Evolutionary conservation across 2,329 filamentous ascomycete genomes (phyloP).

Genomic region (Leptographium wingfieldii): DNA sequence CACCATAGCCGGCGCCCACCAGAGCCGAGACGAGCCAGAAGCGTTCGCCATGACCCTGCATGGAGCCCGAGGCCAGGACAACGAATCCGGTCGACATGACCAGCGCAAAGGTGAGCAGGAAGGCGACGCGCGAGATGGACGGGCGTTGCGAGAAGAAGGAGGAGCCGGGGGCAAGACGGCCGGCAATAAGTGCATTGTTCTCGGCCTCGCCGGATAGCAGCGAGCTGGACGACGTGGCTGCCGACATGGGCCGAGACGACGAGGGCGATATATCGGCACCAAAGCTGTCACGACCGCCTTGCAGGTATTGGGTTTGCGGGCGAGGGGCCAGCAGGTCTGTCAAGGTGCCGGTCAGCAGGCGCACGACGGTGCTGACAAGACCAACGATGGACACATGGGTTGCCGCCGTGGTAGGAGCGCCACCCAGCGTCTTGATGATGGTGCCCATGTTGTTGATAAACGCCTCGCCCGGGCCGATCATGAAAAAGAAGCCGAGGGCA

Average conservation of each 20-base stretch:
- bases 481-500: constrained; percentile 79
- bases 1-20: constrained; percentile 85
- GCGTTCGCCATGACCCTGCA: constrained; percentile 61
- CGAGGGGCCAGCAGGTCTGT: constrained; percentile 74
- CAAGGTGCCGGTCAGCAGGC: constrained; percentile 77
- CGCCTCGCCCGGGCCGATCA: constrained; percentile 89
- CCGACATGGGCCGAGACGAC: constrained; percentile 18
- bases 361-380: constrained; percentile 77
- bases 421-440: constrained; percentile 60
- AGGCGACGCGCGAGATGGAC: constrained; percentile 62
- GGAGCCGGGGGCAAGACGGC: not conserved
- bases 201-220: not conserved
- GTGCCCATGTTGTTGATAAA: constrained; percentile 97
- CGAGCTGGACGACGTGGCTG: not conserved
- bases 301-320: constrained; percentile 45
- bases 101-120: constrained; percentile 64
- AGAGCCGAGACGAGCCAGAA: constrained; percentile 80
- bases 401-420: constrained; percentile 47
- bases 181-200: not conserved
- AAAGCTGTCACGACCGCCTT: constrained; percentile 16
- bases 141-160: constrained; percentile 23
- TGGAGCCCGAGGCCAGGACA: constrained; percentile 60
- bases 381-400: constrained; percentile 92
- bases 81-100: constrained; percentile 66
- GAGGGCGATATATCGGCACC: constrained; percentile 15